These are phyloP conservation scores for Cerrena zonata DNA, from an alignment of 1,284 basidiomycete species.

Conservation along the genomic window DNA sequence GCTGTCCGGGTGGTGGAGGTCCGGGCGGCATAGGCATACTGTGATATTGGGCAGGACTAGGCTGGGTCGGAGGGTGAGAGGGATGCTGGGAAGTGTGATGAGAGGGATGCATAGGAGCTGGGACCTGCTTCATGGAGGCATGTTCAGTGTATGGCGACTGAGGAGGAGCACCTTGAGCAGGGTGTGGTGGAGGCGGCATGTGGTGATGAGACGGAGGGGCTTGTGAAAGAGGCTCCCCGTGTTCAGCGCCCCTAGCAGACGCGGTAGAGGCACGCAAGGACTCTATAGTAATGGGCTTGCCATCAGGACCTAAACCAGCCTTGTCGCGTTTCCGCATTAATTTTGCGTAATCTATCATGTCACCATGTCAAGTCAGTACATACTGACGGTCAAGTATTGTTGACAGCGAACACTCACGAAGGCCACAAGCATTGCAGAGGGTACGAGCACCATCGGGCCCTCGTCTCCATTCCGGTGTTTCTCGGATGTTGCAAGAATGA, in stretches of 20 bases:
- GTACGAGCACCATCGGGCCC: conserved; percentile 76
- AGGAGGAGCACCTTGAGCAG: not conserved
- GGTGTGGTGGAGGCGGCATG: conserved; percentile 3
- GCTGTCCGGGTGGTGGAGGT: conserved; percentile 23
- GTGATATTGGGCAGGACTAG: conserved; percentile 25
- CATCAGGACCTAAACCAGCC: conserved; percentile 41
- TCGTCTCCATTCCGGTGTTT: conserved; percentile 79
- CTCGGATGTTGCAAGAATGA: conserved; percentile 76
- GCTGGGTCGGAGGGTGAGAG: conserved; percentile 9
- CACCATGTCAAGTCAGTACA: not conserved
- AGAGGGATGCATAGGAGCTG: conserved; percentile 16
- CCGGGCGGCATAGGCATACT: conserved; percentile 21
- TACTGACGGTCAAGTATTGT: conserved; percentile 7
- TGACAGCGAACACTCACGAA: conserved; percentile 52
- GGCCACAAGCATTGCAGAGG: conserved; percentile 75
- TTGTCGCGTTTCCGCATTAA: conserved; percentile 71
- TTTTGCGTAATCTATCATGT: conserved; percentile 63
- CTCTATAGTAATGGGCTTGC: conserved; percentile 61
- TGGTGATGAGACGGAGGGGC: not conserved
- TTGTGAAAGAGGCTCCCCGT: conserved; percentile 5
- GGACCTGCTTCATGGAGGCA: conserved; percentile 4
- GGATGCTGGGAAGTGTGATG: conserved; percentile 16
- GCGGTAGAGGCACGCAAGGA: conserved; percentile 62
- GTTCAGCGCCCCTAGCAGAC: conserved; percentile 38
- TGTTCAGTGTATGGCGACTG: conserved; percentile 1